These are phyloP conservation scores for Sporisorium sorghi DNA, from an alignment of 1,284 basidiomycete species.

Conservation along the genomic window DNA sequence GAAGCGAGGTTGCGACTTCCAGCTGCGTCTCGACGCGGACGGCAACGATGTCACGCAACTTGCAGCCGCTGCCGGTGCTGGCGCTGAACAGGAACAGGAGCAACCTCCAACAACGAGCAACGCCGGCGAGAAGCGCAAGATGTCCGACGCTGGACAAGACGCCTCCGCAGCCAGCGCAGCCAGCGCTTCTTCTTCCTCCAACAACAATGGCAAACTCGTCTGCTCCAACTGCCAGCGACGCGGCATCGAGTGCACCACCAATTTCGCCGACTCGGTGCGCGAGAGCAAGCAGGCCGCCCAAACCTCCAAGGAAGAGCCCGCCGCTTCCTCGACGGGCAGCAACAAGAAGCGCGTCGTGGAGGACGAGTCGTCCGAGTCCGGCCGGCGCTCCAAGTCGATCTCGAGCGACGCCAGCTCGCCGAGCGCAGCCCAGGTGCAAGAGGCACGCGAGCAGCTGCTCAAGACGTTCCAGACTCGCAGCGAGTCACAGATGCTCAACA, in stretches of 20 bases:
- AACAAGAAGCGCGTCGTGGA: constrained; percentile 44
- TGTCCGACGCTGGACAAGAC: constrained; percentile 39
- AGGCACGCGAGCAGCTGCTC: constrained; percentile 35
- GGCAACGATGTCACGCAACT: constrained; percentile 35
- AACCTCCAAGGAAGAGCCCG: constrained; percentile 30
- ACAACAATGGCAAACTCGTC: constrained; percentile 26
- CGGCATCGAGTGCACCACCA: constrained; percentile 54
- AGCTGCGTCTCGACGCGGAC: constrained; percentile 48
- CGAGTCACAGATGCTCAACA: constrained; percentile 37
- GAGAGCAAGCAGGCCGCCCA: constrained; percentile 47
- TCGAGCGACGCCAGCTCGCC: constrained; percentile 37
- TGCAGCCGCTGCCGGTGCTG: neutral
- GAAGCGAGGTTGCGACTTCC: constrained; percentile 54
- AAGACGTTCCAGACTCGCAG: constrained; percentile 24
- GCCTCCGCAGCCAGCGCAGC: neutral
- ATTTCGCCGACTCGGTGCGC: constrained; percentile 52
- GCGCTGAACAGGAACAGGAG: constrained; percentile 11
- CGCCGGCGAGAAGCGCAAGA: constrained; percentile 48
- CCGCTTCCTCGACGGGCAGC: constrained; percentile 12
- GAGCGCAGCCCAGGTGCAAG: neutral
- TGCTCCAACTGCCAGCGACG: constrained; percentile 55
- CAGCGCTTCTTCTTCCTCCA: constrained; percentile 1
- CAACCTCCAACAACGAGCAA: constrained; percentile 10
- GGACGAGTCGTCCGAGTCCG: constrained; percentile 34
- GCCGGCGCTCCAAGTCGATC: constrained; percentile 43